Percentiles rank a stretch among this genome's conserved stretches.
These are phyloP conservation scores for Pinus albicaulis DNA, from an alignment of 75 land plant species.

Conservation along the genomic window DNA sequence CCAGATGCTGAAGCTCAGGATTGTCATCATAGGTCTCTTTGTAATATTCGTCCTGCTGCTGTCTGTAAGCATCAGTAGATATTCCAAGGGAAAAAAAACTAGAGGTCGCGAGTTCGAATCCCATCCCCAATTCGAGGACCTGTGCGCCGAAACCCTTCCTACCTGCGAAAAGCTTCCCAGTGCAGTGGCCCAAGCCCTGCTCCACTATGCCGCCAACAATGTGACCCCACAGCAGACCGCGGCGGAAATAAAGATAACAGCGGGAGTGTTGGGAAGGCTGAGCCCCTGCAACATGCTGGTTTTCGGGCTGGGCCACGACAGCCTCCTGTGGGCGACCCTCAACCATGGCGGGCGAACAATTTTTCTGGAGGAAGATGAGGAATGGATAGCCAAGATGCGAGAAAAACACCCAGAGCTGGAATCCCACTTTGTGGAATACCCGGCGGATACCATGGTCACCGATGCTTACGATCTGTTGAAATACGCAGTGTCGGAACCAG, in stretches of 20 bases:
- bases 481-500: background rate
- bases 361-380: slow-evolving; percentile 35
- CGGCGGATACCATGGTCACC: background rate
- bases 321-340: slow-evolving; percentile 27
- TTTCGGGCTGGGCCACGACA: slow-evolving; percentile 35
- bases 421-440: slow-evolving; percentile 7
- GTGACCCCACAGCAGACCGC: slow-evolving; percentile 29
- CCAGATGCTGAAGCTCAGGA: background rate
- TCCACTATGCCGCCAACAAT: slow-evolving; percentile 26
- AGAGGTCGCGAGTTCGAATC: background rate
- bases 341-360: slow-evolving; percentile 33
- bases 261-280: slow-evolving; percentile 4
- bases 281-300: slow-evolving; percentile 43
- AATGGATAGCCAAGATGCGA: slow-evolving; percentile 7
- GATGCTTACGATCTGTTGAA: slow-evolving; percentile 12
- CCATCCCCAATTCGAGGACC: background rate
- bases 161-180: background rate
- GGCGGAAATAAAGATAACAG: slow-evolving; percentile 29
- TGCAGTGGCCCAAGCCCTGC: slow-evolving; percentile 12
- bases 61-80: background rate
- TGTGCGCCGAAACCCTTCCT: background rate
- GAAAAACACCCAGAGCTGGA: slow-evolving; percentile 1
- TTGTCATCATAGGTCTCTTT: background rate
- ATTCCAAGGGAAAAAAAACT: background rate
- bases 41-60: background rate